A percentile compares a stretch with the other conserved stretches of the same genome.
Conservation (phyloP, 2,329 filamentous ascomycete species). For the Fusarium tricinctum region DNA sequence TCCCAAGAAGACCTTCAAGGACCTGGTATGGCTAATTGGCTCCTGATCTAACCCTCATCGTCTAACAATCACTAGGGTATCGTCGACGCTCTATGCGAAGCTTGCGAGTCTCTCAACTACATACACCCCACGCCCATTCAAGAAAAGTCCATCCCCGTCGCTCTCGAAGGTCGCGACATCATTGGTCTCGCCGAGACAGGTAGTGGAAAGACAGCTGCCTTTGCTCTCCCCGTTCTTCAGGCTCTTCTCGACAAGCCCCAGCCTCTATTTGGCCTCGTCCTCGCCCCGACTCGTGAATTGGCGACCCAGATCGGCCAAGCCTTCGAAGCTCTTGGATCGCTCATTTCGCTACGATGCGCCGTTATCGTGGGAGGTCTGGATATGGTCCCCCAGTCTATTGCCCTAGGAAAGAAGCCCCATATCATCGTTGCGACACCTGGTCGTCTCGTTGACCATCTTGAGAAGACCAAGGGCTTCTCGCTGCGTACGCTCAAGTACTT, state of each 20-base stretch:
- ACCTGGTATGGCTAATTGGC: slow-evolving; percentile 62
- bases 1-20: slow-evolving; percentile 76
- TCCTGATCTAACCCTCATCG: background rate
- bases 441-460: slow-evolving; percentile 88
- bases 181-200: slow-evolving; percentile 97
- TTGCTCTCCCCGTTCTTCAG: slow-evolving; percentile 92
- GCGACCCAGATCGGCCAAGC: slow-evolving; percentile 91
- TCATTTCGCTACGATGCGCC: slow-evolving; percentile 88
- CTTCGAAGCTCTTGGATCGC: slow-evolving; percentile 87
- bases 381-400: slow-evolving; percentile 92
- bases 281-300: slow-evolving; percentile 93
- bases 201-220: slow-evolving; percentile 95
- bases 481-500: slow-evolving; percentile 85
- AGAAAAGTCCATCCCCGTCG: slow-evolving; percentile 83
- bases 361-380: slow-evolving; percentile 95
- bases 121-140: slow-evolving; percentile 92
- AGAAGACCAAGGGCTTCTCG: slow-evolving; percentile 97
- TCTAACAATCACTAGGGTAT: slow-evolving; percentile 71
- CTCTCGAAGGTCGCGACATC: slow-evolving; percentile 84
- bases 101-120: slow-evolving; percentile 85
- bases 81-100: slow-evolving; percentile 88
- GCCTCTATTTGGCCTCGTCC: slow-evolving; percentile 86
- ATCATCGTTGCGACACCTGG: slow-evolving; percentile 94
- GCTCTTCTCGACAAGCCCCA: slow-evolving; percentile 90
- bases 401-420: slow-evolving; percentile 95